Evolutionary conservation across 768 basidiomycete genomes (phyloP), one percentile per base, ranked within the genome.

Genomic region (Dioszegia hungarica): DNA sequence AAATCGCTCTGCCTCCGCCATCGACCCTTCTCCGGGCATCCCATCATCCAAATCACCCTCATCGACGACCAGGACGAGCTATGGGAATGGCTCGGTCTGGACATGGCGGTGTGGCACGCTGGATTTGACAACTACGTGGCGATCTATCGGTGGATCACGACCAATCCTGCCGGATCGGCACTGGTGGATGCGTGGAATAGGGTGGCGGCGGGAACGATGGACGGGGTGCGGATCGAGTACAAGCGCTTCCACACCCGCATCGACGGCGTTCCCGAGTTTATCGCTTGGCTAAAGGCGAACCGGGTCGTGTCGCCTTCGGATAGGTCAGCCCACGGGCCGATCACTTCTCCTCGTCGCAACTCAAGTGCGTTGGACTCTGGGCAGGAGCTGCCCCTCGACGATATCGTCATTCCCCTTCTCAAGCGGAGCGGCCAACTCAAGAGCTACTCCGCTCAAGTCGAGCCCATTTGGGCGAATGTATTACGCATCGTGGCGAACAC

Each of bases 91-190:
- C 36, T 51, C 20, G 49, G 49, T 3, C 36, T 51, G 14, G 49
- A 51, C 36, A 25, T 51, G 24, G 22, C 24, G 4, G 22, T 10
- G 19, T 51, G 49, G 49, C 3, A 51, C 3, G 34, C 12, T 5
- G 49, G 49, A 5, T 51, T 51, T 15, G 49, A 51, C 1, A 17
- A 51, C 36, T 51, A 51, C 17, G 49, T 24, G 49, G 29, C 19
- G 4, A 51, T 51, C 36, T 51, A 51, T 17, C 34, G 34, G 22
- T 51, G 49, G 49, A 51, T 51, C 25, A 51, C 49, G 14, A 38
- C 34, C 36, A 38, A 37, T 51, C 49, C 49, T 2, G 36, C 8
- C 5, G 49, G 36, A 5, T 37, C 36, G 34, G 34, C 36, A 5
- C 49, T 51, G 15, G 37, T 4, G 12, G 34, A 37, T 3, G 49